These are phyloP conservation scores for Phytophthora cajani DNA, from an alignment of 352 stramenopile species.

Conservation along the genomic window DNA sequence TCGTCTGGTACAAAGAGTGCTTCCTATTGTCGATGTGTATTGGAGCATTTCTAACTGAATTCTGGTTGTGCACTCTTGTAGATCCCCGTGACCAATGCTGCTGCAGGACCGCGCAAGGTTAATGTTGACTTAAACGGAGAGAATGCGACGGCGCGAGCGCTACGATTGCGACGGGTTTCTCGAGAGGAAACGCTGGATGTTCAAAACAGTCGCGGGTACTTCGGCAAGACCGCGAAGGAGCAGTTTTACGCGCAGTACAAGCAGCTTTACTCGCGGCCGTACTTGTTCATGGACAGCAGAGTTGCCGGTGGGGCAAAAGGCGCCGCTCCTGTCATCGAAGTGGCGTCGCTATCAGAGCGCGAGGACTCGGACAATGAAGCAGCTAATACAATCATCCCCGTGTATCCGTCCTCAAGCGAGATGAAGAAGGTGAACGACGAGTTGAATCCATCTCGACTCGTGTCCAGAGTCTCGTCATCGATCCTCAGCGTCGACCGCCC, in stretches of 20 bases:
- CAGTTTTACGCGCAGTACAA: slow-evolving; percentile 74
- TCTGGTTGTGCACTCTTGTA: slow-evolving; percentile 2
- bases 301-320: slow-evolving; percentile 2
- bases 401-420: slow-evolving; percentile 51
- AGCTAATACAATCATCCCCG: slow-evolving; percentile 39
- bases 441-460: slow-evolving; percentile 26
- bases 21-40: neutral
- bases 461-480: slow-evolving; percentile 10
- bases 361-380: slow-evolving; percentile 22
- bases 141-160: slow-evolving; percentile 27
- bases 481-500: slow-evolving; percentile 19
- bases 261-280: slow-evolving; percentile 66
- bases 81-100: slow-evolving; percentile 6
- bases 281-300: slow-evolving; percentile 61
- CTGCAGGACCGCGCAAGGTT: neutral
- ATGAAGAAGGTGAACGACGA: slow-evolving; percentile 47
- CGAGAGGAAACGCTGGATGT: slow-evolving; percentile 50
- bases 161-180: slow-evolving; percentile 38
- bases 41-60: neutral
- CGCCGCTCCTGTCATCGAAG: neutral
- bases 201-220: slow-evolving; percentile 63
- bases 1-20: slow-evolving; percentile 12
- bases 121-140: slow-evolving; percentile 12
- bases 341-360: slow-evolving; percentile 2
- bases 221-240: slow-evolving; percentile 58